Base-by-base conservation (phyloP, 768 basidiomycete species). In the Leccinum variicolor region DNA sequence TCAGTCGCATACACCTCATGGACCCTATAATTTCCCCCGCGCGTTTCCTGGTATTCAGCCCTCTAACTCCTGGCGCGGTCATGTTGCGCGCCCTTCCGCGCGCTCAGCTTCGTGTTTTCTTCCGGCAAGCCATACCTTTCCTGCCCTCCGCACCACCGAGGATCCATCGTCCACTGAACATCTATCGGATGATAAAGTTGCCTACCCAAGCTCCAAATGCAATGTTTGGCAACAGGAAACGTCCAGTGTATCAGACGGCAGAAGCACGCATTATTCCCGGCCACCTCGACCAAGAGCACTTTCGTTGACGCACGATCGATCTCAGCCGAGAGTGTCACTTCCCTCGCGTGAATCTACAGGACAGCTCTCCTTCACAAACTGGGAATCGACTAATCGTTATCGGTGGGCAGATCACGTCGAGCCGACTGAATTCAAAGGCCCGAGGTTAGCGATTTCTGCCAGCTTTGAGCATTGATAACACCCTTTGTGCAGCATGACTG, bases 1-100 rank as follows among this genome's bases (percentile, higher is more conserved):
- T 69, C 85, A 86, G 56, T 81, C 78, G 49, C 55, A 60, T 36
- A 59, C 48, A 23, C 6, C 55, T n/a, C 60, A 60, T 0, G 69
- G 60, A 31, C 21, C 46, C 28, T 56, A 66, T 41, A 49, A 34
- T 28, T 29, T 61, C 51, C 33, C 55, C 2, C 66, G 65, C 26
- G 48, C 50, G 26, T 59, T 58, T 6, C 52, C 56, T 29, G 52
- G 31, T 23, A 15, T 55, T 34, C 58, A 34, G 17, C 15, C 58
- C 31, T 53, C 57, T 33, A 55, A 62, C 52, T 56, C 57, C 50
- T 72, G 68, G 66, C 66, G 62, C 50, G n/a, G 51, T 54, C 67
- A 60, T 52, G 53, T 36, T 8, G 19, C 15, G 4, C 53, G 53
- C 9, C 51, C 41, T 41, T 21, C 47, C 41, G 52, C 53, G 1